phyloP scores from a whole-genome alignment of 805 yeast species.

The Candida sakaeoensis region DNA sequence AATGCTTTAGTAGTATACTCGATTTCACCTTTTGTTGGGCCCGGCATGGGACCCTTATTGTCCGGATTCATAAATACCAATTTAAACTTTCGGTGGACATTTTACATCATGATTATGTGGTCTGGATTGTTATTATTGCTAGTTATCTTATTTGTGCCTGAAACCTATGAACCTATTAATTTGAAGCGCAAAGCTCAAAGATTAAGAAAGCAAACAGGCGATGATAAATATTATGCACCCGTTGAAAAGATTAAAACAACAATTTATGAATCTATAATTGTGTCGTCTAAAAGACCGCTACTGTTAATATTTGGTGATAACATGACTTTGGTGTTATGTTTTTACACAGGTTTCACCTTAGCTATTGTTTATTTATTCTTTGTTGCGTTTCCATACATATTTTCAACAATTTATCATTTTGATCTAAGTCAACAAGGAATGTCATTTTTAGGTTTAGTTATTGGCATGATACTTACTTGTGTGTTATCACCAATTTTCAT shows the following conservation, averaged over 20 bases:
- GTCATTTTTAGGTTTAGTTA: constrained; percentile 30
- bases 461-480: constrained; percentile 35
- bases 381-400: constrained; percentile 39
- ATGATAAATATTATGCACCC: constrained; percentile 37
- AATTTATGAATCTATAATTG: constrained; percentile 16
- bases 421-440: constrained; percentile 21
- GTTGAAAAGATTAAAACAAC: constrained; percentile 25
- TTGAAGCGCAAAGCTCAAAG: constrained; percentile 22
- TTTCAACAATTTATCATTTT: constrained; percentile 35
- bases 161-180: constrained; percentile 26
- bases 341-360: constrained; percentile 43
- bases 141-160: constrained; percentile 23
- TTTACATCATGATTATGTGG: constrained; percentile 25
- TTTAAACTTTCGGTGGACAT: constrained; percentile 23
- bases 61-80: constrained; percentile 22
- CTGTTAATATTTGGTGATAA: constrained; percentile 22
- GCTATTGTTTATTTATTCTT: constrained; percentile 42
- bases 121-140: constrained; percentile 15
- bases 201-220: constrained; percentile 31
- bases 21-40: constrained; percentile 27
- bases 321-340: constrained; percentile 26
- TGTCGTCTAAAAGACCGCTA: constrained; percentile 22
- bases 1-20: constrained; percentile 24
- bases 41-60: constrained; percentile 27
- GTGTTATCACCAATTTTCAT: constrained; percentile 24